Conservation (phyloP, 2,329 filamentous ascomycete species). For the Monosporascus sp. region DNA sequence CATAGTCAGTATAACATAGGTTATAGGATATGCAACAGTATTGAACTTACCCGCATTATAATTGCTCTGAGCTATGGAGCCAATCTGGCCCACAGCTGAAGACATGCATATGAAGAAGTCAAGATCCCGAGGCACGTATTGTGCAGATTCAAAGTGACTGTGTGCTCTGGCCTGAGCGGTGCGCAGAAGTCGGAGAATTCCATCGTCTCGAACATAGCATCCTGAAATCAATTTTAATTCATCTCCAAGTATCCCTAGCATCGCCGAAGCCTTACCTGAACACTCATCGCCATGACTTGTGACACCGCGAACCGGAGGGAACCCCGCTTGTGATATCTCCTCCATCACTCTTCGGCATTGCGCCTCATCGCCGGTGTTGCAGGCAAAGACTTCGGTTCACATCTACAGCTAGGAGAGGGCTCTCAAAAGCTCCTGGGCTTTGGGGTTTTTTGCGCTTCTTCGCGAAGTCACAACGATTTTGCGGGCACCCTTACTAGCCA, state of each 20-base stretch:
- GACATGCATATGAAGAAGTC: constrained; percentile 25
- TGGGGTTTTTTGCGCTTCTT: constrained; percentile 19
- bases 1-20: neutral
- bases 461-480: constrained; percentile 25
- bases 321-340: constrained; percentile 16
- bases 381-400: constrained; percentile 14
- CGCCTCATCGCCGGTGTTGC: constrained; percentile 15
- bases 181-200: constrained; percentile 17
- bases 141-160: constrained; percentile 22
- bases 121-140: constrained; percentile 20
- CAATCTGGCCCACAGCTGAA: constrained; percentile 22
- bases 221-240: constrained; percentile 7
- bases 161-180: constrained; percentile 20
- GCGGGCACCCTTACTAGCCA: constrained; percentile 26
- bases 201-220: constrained; percentile 26
- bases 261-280: constrained; percentile 13
- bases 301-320: constrained; percentile 19
- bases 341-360: constrained; percentile 18
- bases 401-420: constrained; percentile 15
- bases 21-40: neutral
- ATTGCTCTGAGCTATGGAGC: constrained; percentile 24
- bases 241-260: too few species aligned
- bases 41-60: constrained; percentile 19
- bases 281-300: constrained; percentile 22
- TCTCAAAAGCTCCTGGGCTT: constrained; percentile 16